Evolutionary conservation across 192 early-diverging fungal species (phyloP), one percentile per base, ranked within the genome.

Genomic region (Chytriomyces sp.): DNA sequence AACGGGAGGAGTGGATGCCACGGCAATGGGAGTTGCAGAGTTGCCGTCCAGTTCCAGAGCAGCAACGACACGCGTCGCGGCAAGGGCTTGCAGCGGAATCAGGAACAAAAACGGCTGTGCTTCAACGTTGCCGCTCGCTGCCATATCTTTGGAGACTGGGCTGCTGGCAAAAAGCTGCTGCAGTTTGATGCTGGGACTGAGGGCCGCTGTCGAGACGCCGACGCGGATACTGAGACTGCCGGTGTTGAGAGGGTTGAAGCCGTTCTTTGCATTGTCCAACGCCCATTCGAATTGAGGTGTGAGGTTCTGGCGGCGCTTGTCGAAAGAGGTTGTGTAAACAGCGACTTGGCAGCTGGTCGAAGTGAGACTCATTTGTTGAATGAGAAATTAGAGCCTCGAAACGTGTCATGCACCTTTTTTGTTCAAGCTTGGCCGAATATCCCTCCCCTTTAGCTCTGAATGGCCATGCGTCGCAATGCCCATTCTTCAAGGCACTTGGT

Each of bases 251-350:
- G 35, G 35, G 35, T 35, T 35, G 35, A 35, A 35, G 35, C 35
- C 35, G 35, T 35, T 35, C 35, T 35, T 35, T 35, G 35, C 35
- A 35, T 35, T 0, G 35, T 35, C 35, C 35, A 35, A n/a, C n/a
- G n/a, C 53, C 20, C 53, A 57, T n/a, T 57, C 53, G 20, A 57
- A 57, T 57, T 1, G 13, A 57, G 16, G 53, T 13, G 53, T 57
- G 53, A n/a, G 16, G 53, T 20, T n/a, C 53, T 57, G 53, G 53
- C 53, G 53, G 53, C 53, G 53, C 53, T n/a, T 20, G 53, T 57
- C 53, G 20, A 57, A 57, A 13, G 53, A 57, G 53, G 53, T n/a
- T n/a, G 20, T 13, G 53, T 57, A 57, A 57, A 57, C 53, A 13
- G 53, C 53, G 53, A 57, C 53, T 57, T 57, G 53, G 53, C 53